Evolutionary conservation across 805 yeast genomes (phyloP).

Genomic region (Ogataea ramenticola): DNA sequence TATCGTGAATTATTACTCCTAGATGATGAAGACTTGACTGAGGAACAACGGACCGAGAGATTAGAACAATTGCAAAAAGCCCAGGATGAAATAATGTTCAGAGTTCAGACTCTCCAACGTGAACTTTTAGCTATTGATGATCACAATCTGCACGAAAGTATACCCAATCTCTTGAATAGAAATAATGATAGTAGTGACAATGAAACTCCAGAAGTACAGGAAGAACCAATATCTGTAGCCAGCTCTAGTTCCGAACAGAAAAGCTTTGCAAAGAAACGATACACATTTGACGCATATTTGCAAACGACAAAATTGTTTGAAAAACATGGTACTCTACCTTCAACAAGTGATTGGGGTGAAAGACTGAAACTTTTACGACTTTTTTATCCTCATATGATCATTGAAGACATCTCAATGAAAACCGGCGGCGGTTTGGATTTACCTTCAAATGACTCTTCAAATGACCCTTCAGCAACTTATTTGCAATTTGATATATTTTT

Average conservation of each 20-base stretch:
- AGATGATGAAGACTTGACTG: background rate
- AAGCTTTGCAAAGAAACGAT: background rate
- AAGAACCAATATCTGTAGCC: background rate
- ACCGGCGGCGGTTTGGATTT: no score
- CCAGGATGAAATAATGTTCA: background rate
- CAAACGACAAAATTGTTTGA: slow-evolving; percentile 10
- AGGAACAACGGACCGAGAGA: background rate
- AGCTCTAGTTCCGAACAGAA: no score
- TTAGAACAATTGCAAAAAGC: background rate
- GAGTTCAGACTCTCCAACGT: background rate
- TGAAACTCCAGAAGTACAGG: background rate
- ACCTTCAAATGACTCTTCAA: no score
- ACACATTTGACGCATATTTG: slow-evolving; percentile 8
- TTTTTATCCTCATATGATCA: slow-evolving; percentile 23
- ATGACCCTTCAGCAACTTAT: background rate
- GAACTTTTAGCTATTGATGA: background rate
- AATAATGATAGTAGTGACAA: background rate
- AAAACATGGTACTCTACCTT: slow-evolving; percentile 20
- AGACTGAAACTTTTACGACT: slow-evolving; percentile 14
- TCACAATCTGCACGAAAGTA: background rate
- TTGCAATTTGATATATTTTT: background rate
- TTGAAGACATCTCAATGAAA: slow-evolving; percentile 4
- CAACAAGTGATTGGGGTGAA: slow-evolving; percentile 16
- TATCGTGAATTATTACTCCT: background rate
- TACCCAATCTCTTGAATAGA: background rate